Conservation (phyloP, 129 eudicot species). For the Sambucus nigra region DNA sequence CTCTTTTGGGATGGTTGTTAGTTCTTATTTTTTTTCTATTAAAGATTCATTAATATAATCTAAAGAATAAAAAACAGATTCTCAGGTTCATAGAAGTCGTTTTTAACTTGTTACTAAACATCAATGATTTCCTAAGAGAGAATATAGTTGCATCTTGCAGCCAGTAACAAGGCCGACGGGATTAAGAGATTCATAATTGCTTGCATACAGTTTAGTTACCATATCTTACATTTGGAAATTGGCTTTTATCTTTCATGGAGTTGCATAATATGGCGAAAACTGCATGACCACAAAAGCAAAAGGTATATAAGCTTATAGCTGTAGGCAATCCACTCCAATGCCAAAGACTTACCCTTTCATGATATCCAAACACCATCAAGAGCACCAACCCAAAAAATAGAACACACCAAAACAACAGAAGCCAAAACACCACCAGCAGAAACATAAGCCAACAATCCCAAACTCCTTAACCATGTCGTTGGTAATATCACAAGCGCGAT, state of each 20-base stretch:
- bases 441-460: conserved; percentile 42
- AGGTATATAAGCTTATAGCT: conserved; percentile 43
- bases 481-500: conserved; percentile 40
- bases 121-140: too few relatives aligned
- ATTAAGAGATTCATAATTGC: too few relatives aligned
- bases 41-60: too few relatives aligned
- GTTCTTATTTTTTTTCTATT: too few relatives aligned
- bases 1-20: too few relatives aligned
- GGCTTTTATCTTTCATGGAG: conserved; percentile 47
- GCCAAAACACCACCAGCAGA: conserved; percentile 55
- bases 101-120: too few relatives aligned
- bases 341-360: conserved; percentile 32
- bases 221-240: conserved; percentile 37
- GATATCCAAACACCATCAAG: conserved; percentile 56
- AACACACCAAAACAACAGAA: conserved; percentile 35
- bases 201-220: too few relatives aligned
- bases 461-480: conserved; percentile 42
- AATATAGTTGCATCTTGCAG: too few relatives aligned
- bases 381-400: conserved; percentile 46
- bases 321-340: conserved; percentile 46
- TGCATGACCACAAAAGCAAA: conserved; percentile 63
- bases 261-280: conserved; percentile 49
- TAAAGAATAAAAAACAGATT: too few relatives aligned
- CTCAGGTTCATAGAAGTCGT: too few relatives aligned
- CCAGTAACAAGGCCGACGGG: too few relatives aligned